Conservation (phyloP, 2,329 filamentous ascomycete species). For the Xylariaceae sp. region DNA sequence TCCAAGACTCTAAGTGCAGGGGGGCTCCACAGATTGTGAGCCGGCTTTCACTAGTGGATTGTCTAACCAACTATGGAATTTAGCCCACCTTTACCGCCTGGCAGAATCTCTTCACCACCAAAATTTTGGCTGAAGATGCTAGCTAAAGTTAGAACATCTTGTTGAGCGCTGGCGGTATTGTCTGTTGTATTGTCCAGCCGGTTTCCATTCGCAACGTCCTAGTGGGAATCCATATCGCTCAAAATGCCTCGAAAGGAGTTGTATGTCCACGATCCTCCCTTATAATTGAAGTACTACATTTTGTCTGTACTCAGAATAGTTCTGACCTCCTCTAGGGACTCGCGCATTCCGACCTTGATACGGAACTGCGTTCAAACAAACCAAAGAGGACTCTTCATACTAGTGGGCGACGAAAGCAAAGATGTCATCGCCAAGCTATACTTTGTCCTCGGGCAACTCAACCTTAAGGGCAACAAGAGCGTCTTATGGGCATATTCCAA, state of each 20-base stretch:
- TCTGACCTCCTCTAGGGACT: constrained; percentile 53
- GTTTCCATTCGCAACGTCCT: constrained; percentile 2
- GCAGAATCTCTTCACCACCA: constrained; percentile 25
- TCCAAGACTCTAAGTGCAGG: neutral
- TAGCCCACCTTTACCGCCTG: constrained; percentile 22
- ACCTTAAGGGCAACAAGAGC: constrained; percentile 92
- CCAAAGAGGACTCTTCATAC: constrained; percentile 96
- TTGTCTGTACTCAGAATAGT: neutral
- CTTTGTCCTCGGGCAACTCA: constrained; percentile 84
- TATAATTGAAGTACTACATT: no score
- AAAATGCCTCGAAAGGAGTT: constrained; percentile 28
- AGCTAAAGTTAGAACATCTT: constrained; percentile 1
- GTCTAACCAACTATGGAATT: constrained; percentile 7
- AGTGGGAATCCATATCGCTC: constrained; percentile 2
- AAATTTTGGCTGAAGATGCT: constrained; percentile 22
- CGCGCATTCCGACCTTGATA: constrained; percentile 85
- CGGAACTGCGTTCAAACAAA: constrained; percentile 90
- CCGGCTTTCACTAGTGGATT: neutral
- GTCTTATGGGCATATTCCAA: constrained; percentile 99
- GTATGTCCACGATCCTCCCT: constrained; percentile 16
- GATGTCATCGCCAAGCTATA: constrained; percentile 95
- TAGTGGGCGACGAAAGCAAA: constrained; percentile 85
- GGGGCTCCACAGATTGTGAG: neutral
- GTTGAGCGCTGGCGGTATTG: constrained; percentile 8
- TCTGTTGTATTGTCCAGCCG: constrained; percentile 4